Conservation (phyloP, 129 eudicot species). For the Arctium minus region DNA sequence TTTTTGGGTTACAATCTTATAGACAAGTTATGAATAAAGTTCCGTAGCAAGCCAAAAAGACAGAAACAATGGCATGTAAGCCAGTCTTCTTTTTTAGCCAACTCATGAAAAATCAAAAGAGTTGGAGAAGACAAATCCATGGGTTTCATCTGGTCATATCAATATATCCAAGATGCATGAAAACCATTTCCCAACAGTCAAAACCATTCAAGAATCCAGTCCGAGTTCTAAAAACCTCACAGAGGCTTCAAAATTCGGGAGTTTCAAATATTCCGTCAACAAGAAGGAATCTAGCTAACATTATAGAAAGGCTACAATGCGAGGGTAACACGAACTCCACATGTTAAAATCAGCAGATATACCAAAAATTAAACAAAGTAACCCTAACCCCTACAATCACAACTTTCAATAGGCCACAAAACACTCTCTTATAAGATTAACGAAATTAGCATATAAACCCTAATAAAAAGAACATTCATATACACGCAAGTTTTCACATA, state of each 20-base stretch:
- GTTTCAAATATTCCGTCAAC: neutral
- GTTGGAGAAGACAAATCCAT: neutral
- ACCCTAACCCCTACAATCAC: neutral
- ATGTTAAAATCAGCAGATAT: neutral
- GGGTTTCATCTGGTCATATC: neutral
- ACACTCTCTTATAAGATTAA: neutral
- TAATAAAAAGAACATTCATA: neutral
- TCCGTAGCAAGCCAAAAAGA: neutral
- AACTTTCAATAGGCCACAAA: constrained; percentile 1
- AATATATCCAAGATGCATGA: neutral
- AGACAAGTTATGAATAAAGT: neutral
- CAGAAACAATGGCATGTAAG: neutral
- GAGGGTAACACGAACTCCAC: neutral
- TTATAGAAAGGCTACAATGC: constrained; percentile 6
- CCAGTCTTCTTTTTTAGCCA: neutral
- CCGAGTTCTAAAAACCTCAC: neutral
- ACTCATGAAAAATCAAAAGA: neutral
- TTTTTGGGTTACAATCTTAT: neutral
- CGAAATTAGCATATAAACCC: neutral
- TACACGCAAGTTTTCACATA: neutral
- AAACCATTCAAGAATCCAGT: neutral
- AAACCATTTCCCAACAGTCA: neutral
- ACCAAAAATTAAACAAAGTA: neutral
- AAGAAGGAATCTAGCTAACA: neutral
- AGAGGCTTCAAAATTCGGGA: neutral